Base-by-base conservation (phyloP, 495 filamentous ascomycete genomes). In the Endocarpon pusillum region DNA sequence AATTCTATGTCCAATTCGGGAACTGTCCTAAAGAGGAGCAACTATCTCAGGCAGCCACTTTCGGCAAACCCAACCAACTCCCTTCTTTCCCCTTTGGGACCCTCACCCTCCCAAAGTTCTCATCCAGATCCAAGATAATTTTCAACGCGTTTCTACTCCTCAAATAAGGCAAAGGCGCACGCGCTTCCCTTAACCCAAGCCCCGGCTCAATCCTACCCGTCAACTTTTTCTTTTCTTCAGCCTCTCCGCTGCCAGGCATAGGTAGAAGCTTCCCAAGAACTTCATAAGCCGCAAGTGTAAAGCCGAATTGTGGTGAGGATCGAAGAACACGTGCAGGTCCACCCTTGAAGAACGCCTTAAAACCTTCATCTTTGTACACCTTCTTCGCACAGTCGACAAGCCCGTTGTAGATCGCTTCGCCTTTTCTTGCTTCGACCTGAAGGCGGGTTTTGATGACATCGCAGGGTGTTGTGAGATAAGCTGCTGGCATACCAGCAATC, bases 361-460 rank as follows among this genome's bases (percentile, higher is more conserved):
- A 82, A 11, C 89, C 89, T 53, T 97, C 89, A 48, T 96, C 79
- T 55, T 75, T 72, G 58, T 63, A 78, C 38, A 97, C 78, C 8
- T 81, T 86, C 16, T 50, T 52, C 11, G 89, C 91, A 31, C 76
- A 81, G 55, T 97, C 85, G 25, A 85, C 70, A n/a, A 97, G 64
- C 19, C 75, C 74, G 14, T 70, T 82, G 64, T 97, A 97, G 22
- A 61, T 60, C 8, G 75, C 74, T 40, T 97, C 91, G 33, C 89
- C 89, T 59, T 94, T 94, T 35, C 89, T 75, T 6, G 89, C 86
- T 53, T 97, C 89, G 37, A 97, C 89, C 49, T 97, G 89, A 37
- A 97, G 64, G 51, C 89, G 79, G 5, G 89, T 97, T 64, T 97
- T 97, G 73, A 97, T 94, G 40, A 97, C 89, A 51, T 97, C 89